Evolutionary conservation across 768 basidiomycete genomes (phyloP), one percentile per base, ranked within the genome.

Genomic region (Lentinula edodes): DNA sequence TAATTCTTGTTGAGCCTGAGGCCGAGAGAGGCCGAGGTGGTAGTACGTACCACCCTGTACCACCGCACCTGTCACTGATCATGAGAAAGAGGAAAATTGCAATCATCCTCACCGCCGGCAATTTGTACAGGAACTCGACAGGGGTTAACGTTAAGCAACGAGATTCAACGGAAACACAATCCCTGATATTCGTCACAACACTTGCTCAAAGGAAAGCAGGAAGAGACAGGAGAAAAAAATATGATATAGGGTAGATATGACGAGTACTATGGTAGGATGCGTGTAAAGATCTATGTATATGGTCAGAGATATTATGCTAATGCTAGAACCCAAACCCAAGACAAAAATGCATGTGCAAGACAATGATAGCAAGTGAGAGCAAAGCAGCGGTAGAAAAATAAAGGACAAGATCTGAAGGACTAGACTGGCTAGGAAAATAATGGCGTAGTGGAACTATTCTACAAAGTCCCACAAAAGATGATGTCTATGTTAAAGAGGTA

Each of bases 391-490:
- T 23, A 56, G 23, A 56, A n/a, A 53, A n/a, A 54, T 35, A n/a
- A 23, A 39, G 41, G 20, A 56, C 13, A n/a, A 56, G 10, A 6
- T 13, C 12, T n/a, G 23, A 28, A n/a, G 9, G 23, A 18, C 39
- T 56, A 43, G 55, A 42, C 55, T 56, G 39, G 55, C 55, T 43
- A 56, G 55, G 36, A 9, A n/a, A 35, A 23, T 9, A 38, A 52
- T 18, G 8, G 46, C 46, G 18, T 48, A 34, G 52, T 6, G 9
- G 18, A n/a, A 10, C 15, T 41, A 28, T 56, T 56, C 55, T 56
- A 56, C 55, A 56, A 56, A 56, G 55, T 56, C 55, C 55, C 55
- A n/a, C 53, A 56, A 39, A 20, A 20, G 6, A 41, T 41, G 39
- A 56, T 41, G 55, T 56, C 55, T 56, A 56, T 54, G 34, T 52